These are phyloP conservation scores for Buxus sempervirens DNA, from an alignment of 164 flowering plant genomes.

Conservation along the genomic window DNA sequence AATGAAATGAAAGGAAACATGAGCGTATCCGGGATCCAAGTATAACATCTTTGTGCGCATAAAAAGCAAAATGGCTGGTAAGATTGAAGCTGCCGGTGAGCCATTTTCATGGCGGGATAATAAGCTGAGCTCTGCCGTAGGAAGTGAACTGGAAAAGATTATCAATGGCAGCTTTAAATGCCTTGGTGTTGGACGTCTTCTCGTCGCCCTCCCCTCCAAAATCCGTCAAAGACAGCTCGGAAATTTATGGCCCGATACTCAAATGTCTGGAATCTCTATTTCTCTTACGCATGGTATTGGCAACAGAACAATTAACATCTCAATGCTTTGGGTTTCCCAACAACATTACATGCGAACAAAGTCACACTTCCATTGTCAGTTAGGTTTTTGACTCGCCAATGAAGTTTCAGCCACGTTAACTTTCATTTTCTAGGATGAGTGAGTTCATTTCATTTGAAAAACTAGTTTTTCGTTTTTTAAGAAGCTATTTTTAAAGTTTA, in stretches of 20 bases:
- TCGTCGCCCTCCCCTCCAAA: slow-evolving; percentile 79
- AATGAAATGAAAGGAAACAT: not conserved
- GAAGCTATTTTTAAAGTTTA: too few species aligned
- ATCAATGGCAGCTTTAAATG: slow-evolving; percentile 50
- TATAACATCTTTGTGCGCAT: slow-evolving; percentile 47
- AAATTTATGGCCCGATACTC: slow-evolving; percentile 23
- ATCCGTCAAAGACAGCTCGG: slow-evolving; percentile 48
- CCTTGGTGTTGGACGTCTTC: slow-evolving; percentile 61
- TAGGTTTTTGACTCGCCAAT: too few species aligned
- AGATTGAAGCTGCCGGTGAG: slow-evolving; percentile 76
- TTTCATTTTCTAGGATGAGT: too few species aligned
- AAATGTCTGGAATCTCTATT: too few species aligned
- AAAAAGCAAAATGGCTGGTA: too few species aligned
- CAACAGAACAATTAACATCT: slow-evolving; percentile 6
- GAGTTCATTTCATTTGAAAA: too few species aligned
- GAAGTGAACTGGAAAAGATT: slow-evolving; percentile 37
- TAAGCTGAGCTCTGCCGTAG: slow-evolving; percentile 64
- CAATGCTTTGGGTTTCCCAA: too few species aligned
- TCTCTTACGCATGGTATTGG: not conserved
- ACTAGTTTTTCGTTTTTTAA: too few species aligned
- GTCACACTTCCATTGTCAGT: too few species aligned
- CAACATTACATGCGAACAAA: too few species aligned
- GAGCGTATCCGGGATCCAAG: slow-evolving; percentile 50
- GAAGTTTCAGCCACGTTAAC: too few species aligned
- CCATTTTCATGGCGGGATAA: slow-evolving; percentile 80